These are phyloP conservation scores for Parafenestella ontariensis DNA, from an alignment of 2,329 filamentous ascomycete genomes.

Conservation along the genomic window DNA sequence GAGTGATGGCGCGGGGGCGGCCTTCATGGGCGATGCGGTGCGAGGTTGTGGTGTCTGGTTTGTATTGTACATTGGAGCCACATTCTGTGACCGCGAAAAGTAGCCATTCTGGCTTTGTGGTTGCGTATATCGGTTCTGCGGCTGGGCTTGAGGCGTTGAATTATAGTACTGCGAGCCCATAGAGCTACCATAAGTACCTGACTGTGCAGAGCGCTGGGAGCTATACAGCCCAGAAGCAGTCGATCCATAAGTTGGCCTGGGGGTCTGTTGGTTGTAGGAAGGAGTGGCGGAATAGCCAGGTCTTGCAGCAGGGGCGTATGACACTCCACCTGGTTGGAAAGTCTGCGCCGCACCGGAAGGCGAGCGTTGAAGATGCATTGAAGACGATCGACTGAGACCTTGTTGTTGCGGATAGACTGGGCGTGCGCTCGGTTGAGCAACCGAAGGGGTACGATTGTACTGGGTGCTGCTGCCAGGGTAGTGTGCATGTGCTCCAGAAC, in stretches of 20 bases:
- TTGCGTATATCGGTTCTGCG: slow-evolving; percentile 41
- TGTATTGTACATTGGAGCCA: slow-evolving; percentile 42
- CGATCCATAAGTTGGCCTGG: slow-evolving; percentile 36
- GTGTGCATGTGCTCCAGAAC: slow-evolving; percentile 36
- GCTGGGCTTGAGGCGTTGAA: slow-evolving; percentile 41
- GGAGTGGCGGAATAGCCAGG: slow-evolving; percentile 37
- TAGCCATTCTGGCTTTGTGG: slow-evolving; percentile 41
- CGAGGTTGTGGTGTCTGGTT: slow-evolving; percentile 39
- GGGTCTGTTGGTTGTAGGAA: slow-evolving; percentile 41
- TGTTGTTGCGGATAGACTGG: slow-evolving; percentile 47
- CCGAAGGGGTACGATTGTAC: slow-evolving; percentile 39
- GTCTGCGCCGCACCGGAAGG: slow-evolving; percentile 36
- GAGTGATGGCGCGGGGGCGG: slow-evolving; percentile 27
- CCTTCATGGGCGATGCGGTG: slow-evolving; percentile 48
- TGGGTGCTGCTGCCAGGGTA: slow-evolving; percentile 38
- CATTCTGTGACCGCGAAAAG: slow-evolving; percentile 43
- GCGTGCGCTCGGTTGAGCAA: slow-evolving; percentile 35
- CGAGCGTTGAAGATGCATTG: slow-evolving; percentile 46
- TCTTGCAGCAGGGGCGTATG: slow-evolving; percentile 38
- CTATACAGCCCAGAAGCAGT: slow-evolving; percentile 38
- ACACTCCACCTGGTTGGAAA: slow-evolving; percentile 38
- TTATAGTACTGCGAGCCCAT: slow-evolving; percentile 43
- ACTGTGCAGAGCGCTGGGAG: slow-evolving; percentile 37
- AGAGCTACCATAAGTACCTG: slow-evolving; percentile 36
- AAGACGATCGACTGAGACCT: slow-evolving; percentile 43